Evolutionary conservation across 1,284 basidiomycete genomes (phyloP), one percentile per base, ranked within the genome.

Genomic region (Ustilago cynodontis): DNA sequence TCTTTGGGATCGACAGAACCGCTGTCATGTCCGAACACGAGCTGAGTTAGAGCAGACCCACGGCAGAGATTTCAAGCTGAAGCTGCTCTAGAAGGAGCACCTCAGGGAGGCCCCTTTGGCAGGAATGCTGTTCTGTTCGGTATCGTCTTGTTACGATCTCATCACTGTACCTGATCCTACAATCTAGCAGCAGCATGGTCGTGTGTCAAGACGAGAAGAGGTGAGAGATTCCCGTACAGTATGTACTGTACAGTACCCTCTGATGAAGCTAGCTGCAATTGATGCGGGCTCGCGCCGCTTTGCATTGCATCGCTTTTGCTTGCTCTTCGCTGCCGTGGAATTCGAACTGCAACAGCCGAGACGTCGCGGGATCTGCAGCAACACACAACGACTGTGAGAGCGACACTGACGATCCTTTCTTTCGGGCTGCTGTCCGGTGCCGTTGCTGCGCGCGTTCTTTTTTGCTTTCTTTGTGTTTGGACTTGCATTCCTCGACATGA

Each of bases 401-500:
- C 3, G 9, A 8, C 43, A 1, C n/a, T 47, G 43, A 9, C 20
- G 8, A 22, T 47, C 24, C 43, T 7, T n/a, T n/a, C n/a, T n/a
- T n/a, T n/a, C n/a, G n/a, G n/a, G n/a, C n/a, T n/a, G n/a, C 47
- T 24, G 9, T 49, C 3, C 22, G 4, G 47, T 49, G 22, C 26
- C 47, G 31, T 33, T 5, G 31, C 31, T 33, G 26, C 31, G 43
- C 56, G 39, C 22, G n/a, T 45, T 45, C n/a, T 8, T 41, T 54
- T 35, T 45, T n/a, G 13, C 9, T 49, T 49, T n/a, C n/a, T n/a
- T n/a, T n/a, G n/a, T n/a, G 47, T 49, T 49, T 49, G 24, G 47
- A 49, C 47, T 49, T 49, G 47, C 47, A 49, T 49, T 49, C 47
- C 47, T 49, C 47, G 56, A 54, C 57, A 55, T 20, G 22, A 66